Evolutionary conservation across 371 early-diverging fungal species (phyloP), one percentile per base, ranked within the genome.

Genomic region (Lichtheimia ornata): DNA sequence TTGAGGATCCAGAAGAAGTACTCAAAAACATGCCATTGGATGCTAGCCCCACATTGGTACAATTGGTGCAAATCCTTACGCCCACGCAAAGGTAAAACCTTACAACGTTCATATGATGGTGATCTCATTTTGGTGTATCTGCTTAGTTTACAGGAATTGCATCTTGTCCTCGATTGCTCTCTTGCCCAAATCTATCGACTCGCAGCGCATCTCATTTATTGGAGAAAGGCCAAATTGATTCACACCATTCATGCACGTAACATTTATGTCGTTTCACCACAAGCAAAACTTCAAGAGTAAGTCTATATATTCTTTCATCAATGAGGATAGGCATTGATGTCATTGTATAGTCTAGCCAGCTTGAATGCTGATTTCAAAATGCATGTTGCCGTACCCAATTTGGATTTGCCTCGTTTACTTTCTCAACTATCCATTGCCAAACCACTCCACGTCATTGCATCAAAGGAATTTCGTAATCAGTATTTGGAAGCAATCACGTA

Each of bases 121-220:
- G 15, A 4, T 3, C 24, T 15, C 27, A 15, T 15, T 51, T 50
- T 22, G 18, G 13, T 14, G 4, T 6, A 15, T 12, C 5, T 27
- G 5, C 28, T 44, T 45, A 90, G 90, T 47, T 79, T 97, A 41
- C 88, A 92, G 20, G 89, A 92, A 61, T 76, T 97, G 17, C 92
- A 93, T 71, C 68, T 89, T 12, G 69, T 88, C 17, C 68, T 96
- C 13, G 93, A 94, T 68, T 95, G 96, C 69, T 94, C 96, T 3
- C 79, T 94, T 50, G 90, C 94, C 0, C 95, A 95, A 61, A 85
- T 97, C 3, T 96, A 93, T 69, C 84, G 91, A 3, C 64, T 93
- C 22, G 94, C 91, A 9, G 92, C 95, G 0, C 97, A 97, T 72
- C 75, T 97, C 40, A 90, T 95, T 43, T 94, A 91, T 67, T 96